Conservation (phyloP, 2,329 filamentous ascomycete species). For the Phyllosticta citribraziliensis region DNA sequence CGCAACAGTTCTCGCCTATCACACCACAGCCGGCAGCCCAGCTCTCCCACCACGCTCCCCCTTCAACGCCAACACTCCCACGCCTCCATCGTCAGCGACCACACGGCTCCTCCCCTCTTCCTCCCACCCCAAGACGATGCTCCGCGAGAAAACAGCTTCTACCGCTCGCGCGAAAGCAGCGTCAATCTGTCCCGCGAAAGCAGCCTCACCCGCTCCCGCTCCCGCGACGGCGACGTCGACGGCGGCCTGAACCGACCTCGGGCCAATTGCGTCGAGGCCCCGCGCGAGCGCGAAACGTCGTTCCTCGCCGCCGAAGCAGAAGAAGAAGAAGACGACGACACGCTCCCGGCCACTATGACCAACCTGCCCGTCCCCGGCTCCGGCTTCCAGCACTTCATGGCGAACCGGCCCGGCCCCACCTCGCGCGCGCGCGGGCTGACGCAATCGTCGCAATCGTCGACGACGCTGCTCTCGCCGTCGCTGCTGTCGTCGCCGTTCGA, state of each 20-base stretch:
- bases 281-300: constrained; percentile 15
- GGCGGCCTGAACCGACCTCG: background rate
- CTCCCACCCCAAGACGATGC: background rate
- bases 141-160: background rate
- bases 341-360: constrained; percentile 15
- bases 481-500: background rate
- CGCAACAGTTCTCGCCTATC: background rate
- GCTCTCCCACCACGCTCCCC: background rate
- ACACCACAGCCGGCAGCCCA: background rate
- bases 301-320: constrained; percentile 11
- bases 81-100: background rate
- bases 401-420: constrained; percentile 21
- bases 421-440: constrained; percentile 25
- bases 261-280: no score
- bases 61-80: background rate
- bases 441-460: constrained; percentile 27
- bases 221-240: no score
- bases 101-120: background rate
- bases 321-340: constrained; percentile 16
- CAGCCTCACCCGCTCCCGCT: background rate
- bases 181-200: background rate
- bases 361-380: constrained; percentile 27
- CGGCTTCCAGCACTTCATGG: constrained; percentile 29
- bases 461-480: constrained; percentile 25
- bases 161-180: background rate